Percentiles rank a stretch among this genome's conserved stretches.
phyloP scores from a whole-genome alignment of 2,329 filamentous ascomycete genomes.

The Tolypocladium cylindrosporum region DNA sequence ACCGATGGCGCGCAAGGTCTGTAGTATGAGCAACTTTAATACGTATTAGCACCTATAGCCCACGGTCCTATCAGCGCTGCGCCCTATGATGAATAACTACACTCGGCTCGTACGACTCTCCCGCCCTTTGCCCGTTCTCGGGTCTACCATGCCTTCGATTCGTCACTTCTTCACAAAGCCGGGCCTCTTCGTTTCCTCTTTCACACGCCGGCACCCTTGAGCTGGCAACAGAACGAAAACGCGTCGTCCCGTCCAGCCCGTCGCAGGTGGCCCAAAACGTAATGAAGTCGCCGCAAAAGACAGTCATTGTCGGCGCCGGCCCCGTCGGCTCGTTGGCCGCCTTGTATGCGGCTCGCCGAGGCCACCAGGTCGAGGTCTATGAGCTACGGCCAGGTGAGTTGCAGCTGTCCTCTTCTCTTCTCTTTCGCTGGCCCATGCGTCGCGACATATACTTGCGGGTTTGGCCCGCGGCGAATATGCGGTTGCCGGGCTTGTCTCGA shows the following conservation, averaged over 20 bases:
- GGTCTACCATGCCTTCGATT: not conserved
- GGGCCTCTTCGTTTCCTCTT: not conserved
- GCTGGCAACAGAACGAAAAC: not conserved
- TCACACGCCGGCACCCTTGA: not conserved
- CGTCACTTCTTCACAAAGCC: not conserved
- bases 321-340: slow-evolving; percentile 89
- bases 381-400: slow-evolving; percentile 77
- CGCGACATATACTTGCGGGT: not conserved
- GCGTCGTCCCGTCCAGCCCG: not conserved
- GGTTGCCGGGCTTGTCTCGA: not conserved
- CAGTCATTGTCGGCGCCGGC: slow-evolving; percentile 81
- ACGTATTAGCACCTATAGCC: not conserved
- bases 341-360: slow-evolving; percentile 81
- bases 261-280: not conserved
- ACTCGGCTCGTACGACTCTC: not conserved
- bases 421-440: not conserved
- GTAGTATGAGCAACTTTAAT: not conserved
- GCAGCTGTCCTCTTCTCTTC: too few relatives aligned
- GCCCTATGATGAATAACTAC: not conserved
- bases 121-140: not conserved
- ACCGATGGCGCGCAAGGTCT: not conserved
- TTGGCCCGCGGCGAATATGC: not conserved
- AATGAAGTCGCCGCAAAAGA: slow-evolving; percentile 39
- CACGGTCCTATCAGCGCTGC: not conserved
- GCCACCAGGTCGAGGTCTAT: slow-evolving; percentile 86